phyloP scores from a whole-genome alignment of 2,329 filamentous ascomycete genomes.

The Scedosporium minutisporum region DNA sequence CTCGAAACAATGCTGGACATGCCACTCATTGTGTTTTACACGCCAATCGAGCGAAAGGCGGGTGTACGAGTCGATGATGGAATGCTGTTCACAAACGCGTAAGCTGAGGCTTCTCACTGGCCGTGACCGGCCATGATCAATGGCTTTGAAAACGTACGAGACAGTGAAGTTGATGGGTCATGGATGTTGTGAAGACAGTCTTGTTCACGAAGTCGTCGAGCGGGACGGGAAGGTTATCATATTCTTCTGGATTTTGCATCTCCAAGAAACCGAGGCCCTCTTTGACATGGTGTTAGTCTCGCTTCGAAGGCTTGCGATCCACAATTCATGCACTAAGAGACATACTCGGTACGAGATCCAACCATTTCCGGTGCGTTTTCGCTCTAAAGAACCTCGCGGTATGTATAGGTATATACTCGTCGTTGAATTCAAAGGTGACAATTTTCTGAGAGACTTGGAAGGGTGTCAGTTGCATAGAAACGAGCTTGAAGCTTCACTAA shows the following conservation, averaged over 20 bases:
- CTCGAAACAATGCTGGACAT: conserved; percentile 39
- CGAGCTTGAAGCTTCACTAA: background rate
- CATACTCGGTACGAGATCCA: conserved; percentile 26
- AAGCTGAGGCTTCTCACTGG: background rate
- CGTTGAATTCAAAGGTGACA: conserved; percentile 25
- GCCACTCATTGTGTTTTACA: conserved; percentile 15
- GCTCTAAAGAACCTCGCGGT: conserved; percentile 28
- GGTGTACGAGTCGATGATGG: conserved; percentile 26
- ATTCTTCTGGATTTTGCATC: conserved; percentile 21
- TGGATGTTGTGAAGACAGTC: conserved; percentile 30
- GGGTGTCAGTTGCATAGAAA: background rate
- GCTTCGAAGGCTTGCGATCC: background rate
- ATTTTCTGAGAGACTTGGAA: conserved; percentile 27
- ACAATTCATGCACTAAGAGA: background rate
- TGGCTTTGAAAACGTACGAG: conserved; percentile 17
- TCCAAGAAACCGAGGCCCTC: conserved; percentile 29
- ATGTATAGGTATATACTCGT: conserved; percentile 27
- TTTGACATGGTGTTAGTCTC: conserved; percentile 6
- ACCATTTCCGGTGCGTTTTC: conserved; percentile 23
- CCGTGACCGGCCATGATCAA: no score
- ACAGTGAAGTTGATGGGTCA: conserved; percentile 35
- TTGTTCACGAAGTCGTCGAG: conserved; percentile 21
- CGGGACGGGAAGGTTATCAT: conserved; percentile 26
- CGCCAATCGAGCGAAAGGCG: conserved; percentile 10
- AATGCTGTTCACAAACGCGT: conserved; percentile 11